Evolutionary conservation across 768 basidiomycete species (phyloP), one percentile per base, ranked within the genome.

Genomic region (Xanthoconium purpureum): DNA sequence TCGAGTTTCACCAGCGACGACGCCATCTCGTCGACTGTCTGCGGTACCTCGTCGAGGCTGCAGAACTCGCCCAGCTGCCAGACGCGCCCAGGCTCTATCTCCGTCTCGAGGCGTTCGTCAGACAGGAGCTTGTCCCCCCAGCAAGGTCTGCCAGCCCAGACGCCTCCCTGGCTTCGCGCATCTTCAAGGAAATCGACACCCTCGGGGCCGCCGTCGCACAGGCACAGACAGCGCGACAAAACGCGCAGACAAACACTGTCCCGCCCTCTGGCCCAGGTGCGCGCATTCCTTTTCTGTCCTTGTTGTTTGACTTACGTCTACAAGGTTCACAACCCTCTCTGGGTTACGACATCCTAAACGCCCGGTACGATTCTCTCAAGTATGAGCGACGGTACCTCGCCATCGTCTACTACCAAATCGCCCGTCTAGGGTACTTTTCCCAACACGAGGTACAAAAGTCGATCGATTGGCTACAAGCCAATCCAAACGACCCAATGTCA

Each of bases 381-480:
- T 85, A 85, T 51, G 90, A 94, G 65, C 79, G 91, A 59, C 80
- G 88, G 12, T 76, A 78, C 47, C 79, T 94, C 5, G 83, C 84
- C 18, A 77, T 78, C n/a, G 77, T 82, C 14, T 77, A 91, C 36
- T 84, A 80, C 68, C 74, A 82, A 28, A 74, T 92, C 52, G 79
- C 84, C 18, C 80, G 85, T 30, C 73, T 86, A 44, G 89, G 87
- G 1, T 79, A 79, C 62, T 70, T 91, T 40, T 75, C 79, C 1
- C 74, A 83, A 0, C 73, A 70, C 54, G 91, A 93, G 60, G 69
- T 92, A 28, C 81, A 82, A 62, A 71, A 71, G 42, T 71, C 88
- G 29, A 73, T 89, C n/a, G 84, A 89, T 48, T 91, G 91, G 87
- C 77, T 93, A 9, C 75, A 80, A 17, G 69, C 72, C 24, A 82